Percentiles rank a stretch among this genome's conserved stretches.
Conservation (phyloP, 2,329 filamentous ascomycete genomes). For the Fusarium virguliforme region DNA sequence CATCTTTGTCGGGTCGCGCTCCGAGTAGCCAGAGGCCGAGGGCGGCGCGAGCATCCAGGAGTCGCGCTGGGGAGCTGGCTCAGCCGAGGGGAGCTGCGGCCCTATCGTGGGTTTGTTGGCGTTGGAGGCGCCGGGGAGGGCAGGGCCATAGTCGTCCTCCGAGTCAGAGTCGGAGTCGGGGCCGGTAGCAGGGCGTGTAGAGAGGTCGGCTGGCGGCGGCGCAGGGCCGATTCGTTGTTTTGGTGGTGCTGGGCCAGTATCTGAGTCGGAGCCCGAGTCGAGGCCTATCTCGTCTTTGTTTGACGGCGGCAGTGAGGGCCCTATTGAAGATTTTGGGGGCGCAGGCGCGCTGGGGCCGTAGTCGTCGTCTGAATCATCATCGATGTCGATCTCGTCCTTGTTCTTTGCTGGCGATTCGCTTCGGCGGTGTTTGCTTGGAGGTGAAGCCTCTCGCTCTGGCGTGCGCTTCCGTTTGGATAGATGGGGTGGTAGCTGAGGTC, state of each 20-base stretch:
- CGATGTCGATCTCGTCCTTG: conserved; percentile 65
- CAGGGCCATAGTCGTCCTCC: conserved; percentile 73
- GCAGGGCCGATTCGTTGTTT: conserved; percentile 52
- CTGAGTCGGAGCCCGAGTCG: conserved; percentile 57
- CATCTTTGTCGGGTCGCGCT: conserved; percentile 86
- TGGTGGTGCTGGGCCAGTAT: conserved; percentile 59
- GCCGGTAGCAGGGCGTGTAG: conserved; percentile 45
- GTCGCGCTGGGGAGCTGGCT: conserved; percentile 77
- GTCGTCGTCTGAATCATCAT: conserved; percentile 61
- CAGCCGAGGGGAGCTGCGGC: conserved; percentile 55
- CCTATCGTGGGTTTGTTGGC: conserved; percentile 65
- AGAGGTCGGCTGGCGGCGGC: conserved; percentile 54
- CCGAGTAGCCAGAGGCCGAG: conserved; percentile 68
- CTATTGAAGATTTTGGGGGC: conserved; percentile 39
- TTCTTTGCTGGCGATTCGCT: conserved; percentile 57
- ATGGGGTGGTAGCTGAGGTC: conserved; percentile 79
- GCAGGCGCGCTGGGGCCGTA: conserved; percentile 59
- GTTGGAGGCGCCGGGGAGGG: conserved; percentile 66
- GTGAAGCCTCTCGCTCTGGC: conserved; percentile 54
- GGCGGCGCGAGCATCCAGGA: conserved; percentile 88
- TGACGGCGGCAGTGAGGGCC: conserved; percentile 45
- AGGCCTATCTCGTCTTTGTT: conserved; percentile 63
- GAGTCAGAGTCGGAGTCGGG: conserved; percentile 62
- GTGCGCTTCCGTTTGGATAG: conserved; percentile 75
- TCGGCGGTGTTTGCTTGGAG: conserved; percentile 62